Evolutionary conservation across 495 filamentous ascomycete genomes (phyloP).

Genomic region (Sabuloglossum arenarium): DNA sequence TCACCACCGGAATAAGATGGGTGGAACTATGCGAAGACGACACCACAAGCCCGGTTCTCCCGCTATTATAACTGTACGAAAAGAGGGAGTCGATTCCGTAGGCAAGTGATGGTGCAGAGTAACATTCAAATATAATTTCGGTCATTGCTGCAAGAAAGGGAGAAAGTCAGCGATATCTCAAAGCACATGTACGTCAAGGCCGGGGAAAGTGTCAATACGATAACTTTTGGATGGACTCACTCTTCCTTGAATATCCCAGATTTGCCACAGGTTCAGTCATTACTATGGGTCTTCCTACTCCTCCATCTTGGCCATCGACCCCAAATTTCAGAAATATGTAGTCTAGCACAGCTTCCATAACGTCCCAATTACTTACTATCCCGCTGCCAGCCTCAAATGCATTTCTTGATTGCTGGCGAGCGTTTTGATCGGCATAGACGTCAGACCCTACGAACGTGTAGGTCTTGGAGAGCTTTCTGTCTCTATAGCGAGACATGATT

Average conservation of each 20-base stretch:
- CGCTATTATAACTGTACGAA: conserved; percentile 79
- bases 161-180: not conserved
- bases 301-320: conserved; percentile 48
- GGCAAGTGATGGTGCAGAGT: conserved; percentile 65
- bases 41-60: conserved; percentile 71
- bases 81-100: conserved; percentile 94
- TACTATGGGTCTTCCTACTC: conserved; percentile 66
- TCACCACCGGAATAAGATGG: conserved; percentile 83
- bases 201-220: not conserved
- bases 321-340: conserved; percentile 86
- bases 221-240: conserved; percentile 25
- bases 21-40: conserved; percentile 85
- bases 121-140: conserved; percentile 91
- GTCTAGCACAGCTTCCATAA: conserved; percentile 80
- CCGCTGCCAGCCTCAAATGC: conserved; percentile 80
- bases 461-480: conserved; percentile 74
- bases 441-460: conserved; percentile 83
- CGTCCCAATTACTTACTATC: conserved; percentile 92
- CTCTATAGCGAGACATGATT: conserved; percentile 80
- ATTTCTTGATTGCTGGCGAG: conserved; percentile 71
- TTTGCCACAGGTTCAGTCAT: conserved; percentile 96
- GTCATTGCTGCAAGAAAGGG: conserved; percentile 51
- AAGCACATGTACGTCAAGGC: not conserved
- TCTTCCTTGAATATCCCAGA: conserved; percentile 62
- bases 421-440: conserved; percentile 82